These are phyloP conservation scores for Fusarium sp. DNA, from an alignment of 2,329 filamentous ascomycete species.

Conservation along the genomic window DNA sequence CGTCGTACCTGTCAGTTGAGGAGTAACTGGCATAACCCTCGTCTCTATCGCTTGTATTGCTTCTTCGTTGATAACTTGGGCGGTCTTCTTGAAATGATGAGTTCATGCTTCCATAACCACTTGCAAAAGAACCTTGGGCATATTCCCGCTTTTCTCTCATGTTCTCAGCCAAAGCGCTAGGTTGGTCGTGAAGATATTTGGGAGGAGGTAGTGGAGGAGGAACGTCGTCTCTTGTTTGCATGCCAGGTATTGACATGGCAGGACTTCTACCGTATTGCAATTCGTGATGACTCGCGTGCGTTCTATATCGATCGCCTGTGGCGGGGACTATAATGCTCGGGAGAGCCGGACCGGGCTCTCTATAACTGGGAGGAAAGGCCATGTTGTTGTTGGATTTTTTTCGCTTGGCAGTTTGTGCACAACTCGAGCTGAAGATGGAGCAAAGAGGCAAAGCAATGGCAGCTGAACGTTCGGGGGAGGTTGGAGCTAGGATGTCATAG, in stretches of 20 bases:
- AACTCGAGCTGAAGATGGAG: slow-evolving; percentile 44
- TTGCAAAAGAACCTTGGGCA: slow-evolving; percentile 48
- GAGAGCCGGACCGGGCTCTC: slow-evolving; percentile 50
- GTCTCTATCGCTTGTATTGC: slow-evolving; percentile 49
- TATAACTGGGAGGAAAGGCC: slow-evolving; percentile 53
- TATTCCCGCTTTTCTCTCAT: slow-evolving; percentile 48
- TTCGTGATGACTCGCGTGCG: slow-evolving; percentile 46
- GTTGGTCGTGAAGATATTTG: slow-evolving; percentile 51
- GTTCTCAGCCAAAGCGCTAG: slow-evolving; percentile 46
- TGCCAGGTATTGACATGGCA: slow-evolving; percentile 58
- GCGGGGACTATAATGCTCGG: slow-evolving; percentile 53
- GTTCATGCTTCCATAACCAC: slow-evolving; percentile 56
- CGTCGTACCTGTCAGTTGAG: slow-evolving; percentile 52
- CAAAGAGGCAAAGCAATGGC: slow-evolving; percentile 40
- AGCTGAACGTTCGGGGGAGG: slow-evolving; percentile 42
- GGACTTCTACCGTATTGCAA: slow-evolving; percentile 50
- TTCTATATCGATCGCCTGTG: slow-evolving; percentile 46
- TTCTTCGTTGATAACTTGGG: slow-evolving; percentile 50
- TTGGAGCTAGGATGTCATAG: slow-evolving; percentile 41
- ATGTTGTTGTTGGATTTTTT: slow-evolving; percentile 42
- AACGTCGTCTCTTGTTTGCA: slow-evolving; percentile 48
- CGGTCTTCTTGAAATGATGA: slow-evolving; percentile 52
- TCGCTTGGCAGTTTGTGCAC: slow-evolving; percentile 30
- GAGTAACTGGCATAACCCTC: slow-evolving; percentile 59
- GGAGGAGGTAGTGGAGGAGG: slow-evolving; percentile 63